Base-by-base conservation (phyloP, 2,329 filamentous ascomycete species). In the Cadophora malorum region DNA sequence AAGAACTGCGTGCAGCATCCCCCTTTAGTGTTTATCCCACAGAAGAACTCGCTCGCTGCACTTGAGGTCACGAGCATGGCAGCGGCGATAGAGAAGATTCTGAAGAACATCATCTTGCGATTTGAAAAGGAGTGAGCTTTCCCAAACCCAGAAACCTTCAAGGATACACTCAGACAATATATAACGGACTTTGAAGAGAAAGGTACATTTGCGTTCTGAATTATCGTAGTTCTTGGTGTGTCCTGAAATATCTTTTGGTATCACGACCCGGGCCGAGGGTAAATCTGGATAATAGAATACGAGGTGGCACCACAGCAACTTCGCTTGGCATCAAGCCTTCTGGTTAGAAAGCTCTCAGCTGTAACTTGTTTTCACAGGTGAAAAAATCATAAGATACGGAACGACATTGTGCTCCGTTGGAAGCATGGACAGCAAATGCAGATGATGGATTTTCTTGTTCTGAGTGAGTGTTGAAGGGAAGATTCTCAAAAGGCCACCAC, bases 1-100 rank as follows among this genome's bases (percentile, higher is more conserved):
- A 66, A 66, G 35, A 31, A 66, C 25, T 61, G 55, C 2, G 64
- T 4, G 41, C 64, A 66, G 33, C 64, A 66, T 14, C 64, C 64
- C 45, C 55, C 64, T 41, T 33, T 61, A 9, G 56, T 61, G 23
- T 66, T 66, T 1, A 45, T n/a, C 12, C 64, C 64, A 47, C 64
- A 66, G 45, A 61, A 35, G 31, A 61, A 66, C 10, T 47, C 38
- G 12, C 9, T 21, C 3, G 38, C 59, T 47, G 59, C 25, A 12
- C 28, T 41, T 49, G 23, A 33, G 12, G 12, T 21, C 12, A 50
- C 14, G 19, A 33, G 8, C 1, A 25, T 47, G 12, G 23, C 21
- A 49, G 16, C 16, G 1, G 8, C 33, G 3, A 41, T 0, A 12
- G 21, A 23, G 33, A 62, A 62, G 10, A 14, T 28, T 2, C 10